These are phyloP conservation scores for Henningerozyma blattae DNA, from an alignment of 805 yeast species.

Conservation along the genomic window DNA sequence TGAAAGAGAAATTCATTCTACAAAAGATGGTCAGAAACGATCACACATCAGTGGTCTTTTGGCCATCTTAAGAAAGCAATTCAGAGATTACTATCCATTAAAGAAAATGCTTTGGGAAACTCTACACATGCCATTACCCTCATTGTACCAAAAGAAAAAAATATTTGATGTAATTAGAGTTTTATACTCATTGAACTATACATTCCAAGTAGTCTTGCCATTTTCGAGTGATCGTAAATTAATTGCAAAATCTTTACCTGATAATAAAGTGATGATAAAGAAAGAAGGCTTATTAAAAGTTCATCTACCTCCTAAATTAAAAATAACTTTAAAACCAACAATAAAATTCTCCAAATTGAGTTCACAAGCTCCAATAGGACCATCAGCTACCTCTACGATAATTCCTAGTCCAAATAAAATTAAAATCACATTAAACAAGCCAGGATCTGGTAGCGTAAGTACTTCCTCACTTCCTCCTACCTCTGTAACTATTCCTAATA, in stretches of 20 bases:
- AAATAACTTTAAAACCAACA: constrained; percentile 5
- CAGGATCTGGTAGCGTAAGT: not conserved
- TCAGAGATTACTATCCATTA: constrained; percentile 40
- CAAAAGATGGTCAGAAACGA: constrained; percentile 14
- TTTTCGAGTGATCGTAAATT: constrained; percentile 61
- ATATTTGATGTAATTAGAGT: constrained; percentile 57
- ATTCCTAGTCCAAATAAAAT: constrained; percentile 4
- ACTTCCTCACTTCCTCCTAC: not conserved
- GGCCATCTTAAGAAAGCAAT: constrained; percentile 14
- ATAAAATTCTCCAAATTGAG: not conserved
- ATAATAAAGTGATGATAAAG: constrained; percentile 44
- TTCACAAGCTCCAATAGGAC: constrained; percentile 1
- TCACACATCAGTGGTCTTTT: constrained; percentile 19
- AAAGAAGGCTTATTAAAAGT: constrained; percentile 34
- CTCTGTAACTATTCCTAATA: not conserved
- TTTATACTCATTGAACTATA: constrained; percentile 48
- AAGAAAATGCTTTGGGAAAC: constrained; percentile 54
- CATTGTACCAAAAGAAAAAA: constrained; percentile 46
- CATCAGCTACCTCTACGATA: not conserved
- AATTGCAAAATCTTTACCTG: constrained; percentile 42
- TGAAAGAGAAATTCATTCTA: constrained; percentile 10
- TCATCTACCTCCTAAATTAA: constrained; percentile 15
- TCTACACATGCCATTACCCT: constrained; percentile 47
- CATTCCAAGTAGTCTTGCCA: constrained; percentile 48
- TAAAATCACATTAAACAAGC: constrained; percentile 7